Percentiles rank a stretch among this genome's conserved stretches.
Conservation (phyloP, 2,329 filamentous ascomycete species). For the Epicoccum sorghinum region DNA sequence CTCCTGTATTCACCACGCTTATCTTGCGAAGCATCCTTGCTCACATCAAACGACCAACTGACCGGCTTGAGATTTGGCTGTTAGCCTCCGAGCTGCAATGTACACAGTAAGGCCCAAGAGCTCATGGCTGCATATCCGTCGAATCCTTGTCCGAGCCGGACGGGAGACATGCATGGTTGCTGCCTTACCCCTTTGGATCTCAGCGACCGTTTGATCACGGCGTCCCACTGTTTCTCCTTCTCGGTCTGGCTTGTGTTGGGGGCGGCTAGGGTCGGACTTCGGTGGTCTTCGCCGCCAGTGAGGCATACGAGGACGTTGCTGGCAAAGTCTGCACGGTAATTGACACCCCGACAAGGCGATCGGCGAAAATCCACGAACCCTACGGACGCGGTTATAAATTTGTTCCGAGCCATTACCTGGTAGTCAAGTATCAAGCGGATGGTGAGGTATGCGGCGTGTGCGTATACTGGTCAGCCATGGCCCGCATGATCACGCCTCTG, state of each 20-base stretch:
- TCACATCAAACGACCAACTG: background rate
- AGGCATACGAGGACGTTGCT: background rate
- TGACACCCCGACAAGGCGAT: background rate
- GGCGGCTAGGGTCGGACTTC: constrained; percentile 2
- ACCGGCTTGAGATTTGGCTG: constrained; percentile 2
- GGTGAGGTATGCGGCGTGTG: background rate
- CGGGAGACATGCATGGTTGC: constrained; percentile 12
- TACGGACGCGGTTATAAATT: background rate
- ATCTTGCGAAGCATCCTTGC: background rate
- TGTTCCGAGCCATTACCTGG: background rate
- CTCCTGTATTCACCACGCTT: background rate
- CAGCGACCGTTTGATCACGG: constrained; percentile 2
- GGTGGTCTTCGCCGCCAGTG: background rate
- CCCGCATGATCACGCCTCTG: background rate
- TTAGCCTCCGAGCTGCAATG: constrained; percentile 16
- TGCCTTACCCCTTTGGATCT: constrained; percentile 21
- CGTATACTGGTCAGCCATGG: background rate
- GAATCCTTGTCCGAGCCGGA: constrained; percentile 12
- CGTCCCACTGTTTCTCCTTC: constrained; percentile 4
- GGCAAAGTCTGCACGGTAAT: background rate
- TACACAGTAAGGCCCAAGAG: background rate
- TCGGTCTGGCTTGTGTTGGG: constrained; percentile 2
- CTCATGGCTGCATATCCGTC: constrained; percentile 17
- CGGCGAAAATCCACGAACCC: background rate
- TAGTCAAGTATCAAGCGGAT: background rate